Percentiles rank a stretch among this genome's conserved stretches.
phyloP scores from a whole-genome alignment of 257 asterid genomes.

The Ligustrum vulgare region DNA sequence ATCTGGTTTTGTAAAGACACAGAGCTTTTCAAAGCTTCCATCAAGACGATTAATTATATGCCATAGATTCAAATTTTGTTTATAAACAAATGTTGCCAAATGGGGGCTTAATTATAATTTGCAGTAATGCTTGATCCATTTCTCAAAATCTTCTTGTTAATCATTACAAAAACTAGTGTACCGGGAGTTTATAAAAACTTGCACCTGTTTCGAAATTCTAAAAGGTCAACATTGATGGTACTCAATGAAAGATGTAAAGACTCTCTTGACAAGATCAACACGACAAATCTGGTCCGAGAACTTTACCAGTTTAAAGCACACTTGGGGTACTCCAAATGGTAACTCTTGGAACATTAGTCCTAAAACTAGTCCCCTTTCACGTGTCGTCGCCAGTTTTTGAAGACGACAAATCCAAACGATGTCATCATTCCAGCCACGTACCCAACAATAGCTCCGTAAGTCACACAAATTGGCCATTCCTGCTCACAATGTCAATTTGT shows the following conservation, averaged over 20 bases:
- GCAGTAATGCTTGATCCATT: background rate
- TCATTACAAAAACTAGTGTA: background rate
- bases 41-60: too few species aligned
- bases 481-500: slow-evolving; percentile 27
- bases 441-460: slow-evolving; percentile 79
- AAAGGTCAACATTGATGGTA: background rate
- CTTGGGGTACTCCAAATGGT: background rate
- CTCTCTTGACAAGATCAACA: background rate
- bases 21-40: background rate
- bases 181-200: background rate
- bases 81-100: too few species aligned
- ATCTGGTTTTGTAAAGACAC: background rate
- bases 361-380: slow-evolving; percentile 51
- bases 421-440: slow-evolving; percentile 58
- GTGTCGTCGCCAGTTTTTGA: slow-evolving; percentile 30
- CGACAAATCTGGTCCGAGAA: background rate
- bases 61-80: too few species aligned
- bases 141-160: background rate
- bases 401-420: slow-evolving; percentile 49
- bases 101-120: too few species aligned
- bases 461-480: slow-evolving; percentile 98
- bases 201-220: background rate
- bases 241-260: background rate
- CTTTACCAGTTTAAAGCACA: background rate
- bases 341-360: background rate